Conservation (phyloP, 2,329 filamentous ascomycete species). For the Sarocladium strictum region DNA sequence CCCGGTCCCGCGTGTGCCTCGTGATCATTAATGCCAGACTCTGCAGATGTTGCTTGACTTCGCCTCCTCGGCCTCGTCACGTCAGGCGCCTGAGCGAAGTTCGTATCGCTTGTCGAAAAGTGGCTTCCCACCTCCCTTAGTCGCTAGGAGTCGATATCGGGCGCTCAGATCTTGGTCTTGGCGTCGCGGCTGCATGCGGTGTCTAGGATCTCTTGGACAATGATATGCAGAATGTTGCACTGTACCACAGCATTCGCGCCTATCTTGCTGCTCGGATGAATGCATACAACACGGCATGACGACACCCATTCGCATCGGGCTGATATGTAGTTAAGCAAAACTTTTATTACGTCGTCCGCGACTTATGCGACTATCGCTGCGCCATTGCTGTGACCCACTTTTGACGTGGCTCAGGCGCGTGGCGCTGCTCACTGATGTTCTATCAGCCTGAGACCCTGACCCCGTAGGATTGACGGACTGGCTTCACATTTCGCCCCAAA, state of each 20-base stretch:
- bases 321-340: background rate
- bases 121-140: background rate
- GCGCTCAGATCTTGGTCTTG: background rate
- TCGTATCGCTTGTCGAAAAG: background rate
- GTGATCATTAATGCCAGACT: background rate
- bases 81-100: background rate
- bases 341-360: too few relatives aligned
- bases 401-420: conserved; percentile 2
- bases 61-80: background rate
- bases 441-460: too few relatives aligned
- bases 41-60: background rate
- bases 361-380: background rate
- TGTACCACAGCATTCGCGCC: too few relatives aligned
- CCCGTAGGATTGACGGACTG: background rate
- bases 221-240: background rate
- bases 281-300: conserved; percentile 5
- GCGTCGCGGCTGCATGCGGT: background rate
- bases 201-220: background rate
- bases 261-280: too few relatives aligned
- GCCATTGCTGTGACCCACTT: background rate
- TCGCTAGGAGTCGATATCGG: background rate
- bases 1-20: background rate
- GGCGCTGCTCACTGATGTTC: background rate
- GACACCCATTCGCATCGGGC: background rate
- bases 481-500: background rate